Percentiles rank a stretch among this genome's conserved stretches.
phyloP scores from a whole-genome alignment of 1,139 yeast genomes.

The Yamadazyma epiphylla region DNA sequence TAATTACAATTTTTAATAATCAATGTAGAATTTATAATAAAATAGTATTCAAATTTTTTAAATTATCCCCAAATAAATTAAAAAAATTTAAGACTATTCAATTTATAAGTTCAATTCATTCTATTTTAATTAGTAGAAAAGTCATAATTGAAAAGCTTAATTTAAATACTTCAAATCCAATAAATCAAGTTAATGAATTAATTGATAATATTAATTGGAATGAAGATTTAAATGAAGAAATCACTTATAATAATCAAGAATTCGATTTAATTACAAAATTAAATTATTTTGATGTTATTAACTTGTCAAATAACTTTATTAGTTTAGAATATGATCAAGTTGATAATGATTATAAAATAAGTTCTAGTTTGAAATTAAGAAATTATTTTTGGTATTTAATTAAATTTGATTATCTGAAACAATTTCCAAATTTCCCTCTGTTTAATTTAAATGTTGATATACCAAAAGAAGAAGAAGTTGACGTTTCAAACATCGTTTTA shows the following conservation, averaged over 20 bases:
- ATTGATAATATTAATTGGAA: slow-evolving; percentile 10
- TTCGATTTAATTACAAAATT: slow-evolving; percentile 12
- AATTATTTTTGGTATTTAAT: slow-evolving; percentile 30
- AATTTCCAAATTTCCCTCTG: slow-evolving; percentile 15
- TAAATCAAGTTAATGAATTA: slow-evolving; percentile 1
- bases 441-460: slow-evolving; percentile 6
- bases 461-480: slow-evolving; percentile 3
- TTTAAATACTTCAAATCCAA: background rate
- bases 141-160: background rate
- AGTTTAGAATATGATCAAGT: slow-evolving; percentile 22
- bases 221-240: slow-evolving; percentile 15
- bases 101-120: slow-evolving; percentile 25
- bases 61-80: slow-evolving; percentile 6
- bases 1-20: slow-evolving; percentile 19
- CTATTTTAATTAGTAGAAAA: slow-evolving; percentile 26
- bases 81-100: slow-evolving; percentile 17
- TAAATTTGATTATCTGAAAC: slow-evolving; percentile 20
- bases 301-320: slow-evolving; percentile 21
- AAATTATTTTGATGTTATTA: slow-evolving; percentile 23
- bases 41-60: slow-evolving; percentile 17
- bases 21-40: slow-evolving; percentile 32
- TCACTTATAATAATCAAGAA: slow-evolving; percentile 13
- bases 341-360: slow-evolving; percentile 3
- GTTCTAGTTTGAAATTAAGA: slow-evolving; percentile 23
- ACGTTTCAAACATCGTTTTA: slow-evolving; percentile 10